phyloP scores from a whole-genome alignment of 306 rosid genomes.

The Pueraria montana region DNA sequence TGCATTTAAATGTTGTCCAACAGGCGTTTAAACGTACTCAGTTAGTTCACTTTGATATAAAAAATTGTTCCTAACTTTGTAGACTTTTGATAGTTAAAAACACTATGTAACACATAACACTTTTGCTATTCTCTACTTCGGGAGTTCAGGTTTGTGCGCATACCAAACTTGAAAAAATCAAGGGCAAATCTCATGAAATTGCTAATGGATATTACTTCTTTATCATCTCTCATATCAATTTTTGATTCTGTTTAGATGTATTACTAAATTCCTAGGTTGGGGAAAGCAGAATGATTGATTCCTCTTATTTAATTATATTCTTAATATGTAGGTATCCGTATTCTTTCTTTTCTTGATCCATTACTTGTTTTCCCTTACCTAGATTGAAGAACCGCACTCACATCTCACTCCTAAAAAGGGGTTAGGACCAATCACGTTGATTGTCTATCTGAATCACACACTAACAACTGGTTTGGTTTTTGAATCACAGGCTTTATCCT shows the following conservation, averaged over 20 bases:
- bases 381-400: background rate
- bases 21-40: background rate
- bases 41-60: background rate
- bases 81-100: background rate
- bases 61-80: background rate
- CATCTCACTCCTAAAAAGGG: background rate
- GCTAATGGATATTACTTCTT: background rate
- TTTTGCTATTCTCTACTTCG: background rate
- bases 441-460: background rate
- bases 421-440: background rate
- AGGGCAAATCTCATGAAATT: background rate
- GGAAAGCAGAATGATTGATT: background rate
- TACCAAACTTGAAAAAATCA: background rate
- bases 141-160: background rate
- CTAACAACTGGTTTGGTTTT: background rate
- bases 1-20: constrained; percentile 9
- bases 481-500: background rate
- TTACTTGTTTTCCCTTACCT: background rate
- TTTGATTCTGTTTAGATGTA: background rate
- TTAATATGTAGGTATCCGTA: background rate
- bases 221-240: background rate
- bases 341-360: background rate
- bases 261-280: background rate
- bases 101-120: background rate
- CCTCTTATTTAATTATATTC: background rate